A percentile compares a stretch with the other conserved stretches of the same genome.
phyloP scores from a whole-genome alignment of 1,284 basidiomycete genomes.

The Tilletia horrida region DNA sequence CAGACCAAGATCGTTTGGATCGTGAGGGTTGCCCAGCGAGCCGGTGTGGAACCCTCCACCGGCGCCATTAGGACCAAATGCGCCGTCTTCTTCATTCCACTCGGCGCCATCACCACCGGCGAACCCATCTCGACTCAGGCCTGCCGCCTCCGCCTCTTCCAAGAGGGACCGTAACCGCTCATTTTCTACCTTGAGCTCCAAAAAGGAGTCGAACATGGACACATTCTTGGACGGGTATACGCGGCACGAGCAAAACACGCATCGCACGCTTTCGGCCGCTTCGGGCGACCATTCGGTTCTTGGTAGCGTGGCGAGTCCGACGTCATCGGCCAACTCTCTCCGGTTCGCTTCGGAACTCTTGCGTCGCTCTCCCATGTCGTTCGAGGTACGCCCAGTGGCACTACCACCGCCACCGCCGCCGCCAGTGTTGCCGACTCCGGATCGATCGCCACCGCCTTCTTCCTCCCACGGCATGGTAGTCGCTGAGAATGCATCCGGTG shows the following conservation, averaged over 20 bases:
- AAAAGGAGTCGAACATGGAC: slow-evolving; percentile 48
- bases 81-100: slow-evolving; percentile 31
- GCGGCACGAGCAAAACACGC: slow-evolving; percentile 46
- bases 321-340: slow-evolving; percentile 26
- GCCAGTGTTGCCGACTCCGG: not conserved
- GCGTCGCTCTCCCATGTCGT: slow-evolving; percentile 4
- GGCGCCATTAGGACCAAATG: not conserved
- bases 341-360: slow-evolving; percentile 20
- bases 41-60: not conserved
- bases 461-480: not conserved
- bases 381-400: slow-evolving; percentile 7
- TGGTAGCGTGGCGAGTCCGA: slow-evolving; percentile 21
- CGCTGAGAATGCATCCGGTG: slow-evolving; percentile 25
- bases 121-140: slow-evolving; percentile 18
- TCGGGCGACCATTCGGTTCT: slow-evolving; percentile 12
- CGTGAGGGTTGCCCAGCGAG: not conserved
- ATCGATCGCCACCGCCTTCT: too few species aligned
- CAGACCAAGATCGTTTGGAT: not conserved
- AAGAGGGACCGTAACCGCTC: slow-evolving; percentile 41
- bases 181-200: slow-evolving; percentile 51
- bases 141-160: slow-evolving; percentile 2
- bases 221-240: slow-evolving; percentile 47
- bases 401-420: slow-evolving; percentile 22
- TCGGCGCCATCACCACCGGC: slow-evolving; percentile 30
- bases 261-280: slow-evolving; percentile 24